These are phyloP conservation scores for Sphagnum magellanicum DNA, from an alignment of 228 moss, liverwort and hornwort species.

Conservation along the genomic window DNA sequence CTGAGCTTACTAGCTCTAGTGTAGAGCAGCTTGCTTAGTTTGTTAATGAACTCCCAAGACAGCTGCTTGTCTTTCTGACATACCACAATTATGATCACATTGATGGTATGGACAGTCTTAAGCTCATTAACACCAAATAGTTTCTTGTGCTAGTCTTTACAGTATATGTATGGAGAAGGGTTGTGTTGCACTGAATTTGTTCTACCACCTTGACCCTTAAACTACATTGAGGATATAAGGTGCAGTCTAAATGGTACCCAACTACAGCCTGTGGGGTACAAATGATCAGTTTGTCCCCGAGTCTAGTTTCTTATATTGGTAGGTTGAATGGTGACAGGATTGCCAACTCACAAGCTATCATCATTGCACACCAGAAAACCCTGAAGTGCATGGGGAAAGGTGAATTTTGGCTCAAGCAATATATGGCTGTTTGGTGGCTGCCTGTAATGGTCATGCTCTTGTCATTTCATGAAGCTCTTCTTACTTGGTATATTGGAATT, in stretches of 20 bases:
- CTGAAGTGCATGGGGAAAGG: constrained; percentile 85
- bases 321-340: constrained; percentile 12
- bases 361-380: constrained; percentile 80
- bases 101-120: constrained; percentile 46
- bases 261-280: too few species aligned
- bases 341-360: constrained; percentile 68
- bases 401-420: constrained; percentile 4
- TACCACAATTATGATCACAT: constrained; percentile 88
- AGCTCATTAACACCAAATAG: too few species aligned
- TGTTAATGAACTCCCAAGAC: constrained; percentile 71
- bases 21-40: constrained; percentile 86
- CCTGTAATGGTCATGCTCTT: not conserved
- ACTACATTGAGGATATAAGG: too few species aligned
- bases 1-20: constrained; percentile 12
- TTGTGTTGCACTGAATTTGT: too few species aligned
- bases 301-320: too few species aligned
- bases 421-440: not conserved
- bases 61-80: constrained; percentile 78
- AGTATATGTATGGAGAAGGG: too few species aligned
- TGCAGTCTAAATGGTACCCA: too few species aligned
- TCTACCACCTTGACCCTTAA: too few species aligned
- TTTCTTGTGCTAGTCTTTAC: too few species aligned
- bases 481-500: not conserved
- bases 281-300: too few species aligned
- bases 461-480: not conserved